phyloP scores from a whole-genome alignment of 768 basidiomycete genomes.

The Mycena chlorophos region DNA sequence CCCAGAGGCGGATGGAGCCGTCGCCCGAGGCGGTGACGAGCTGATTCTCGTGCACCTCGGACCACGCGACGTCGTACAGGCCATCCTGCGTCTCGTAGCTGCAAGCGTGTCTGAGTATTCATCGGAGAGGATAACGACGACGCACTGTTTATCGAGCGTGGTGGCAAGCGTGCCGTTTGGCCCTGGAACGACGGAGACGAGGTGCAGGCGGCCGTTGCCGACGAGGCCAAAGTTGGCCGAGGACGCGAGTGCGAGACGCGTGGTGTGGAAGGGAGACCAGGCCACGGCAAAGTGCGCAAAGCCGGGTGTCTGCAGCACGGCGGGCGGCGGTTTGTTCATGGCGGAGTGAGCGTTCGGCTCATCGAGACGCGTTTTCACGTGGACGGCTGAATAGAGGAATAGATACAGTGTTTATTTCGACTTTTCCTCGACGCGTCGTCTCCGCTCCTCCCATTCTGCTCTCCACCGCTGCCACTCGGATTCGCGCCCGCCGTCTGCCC shows the following conservation, averaged over 20 bases:
- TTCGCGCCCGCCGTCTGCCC: slow-evolving; percentile 77
- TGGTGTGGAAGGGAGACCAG: slow-evolving; percentile 85
- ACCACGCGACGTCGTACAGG: slow-evolving; percentile 91
- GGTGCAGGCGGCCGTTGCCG: slow-evolving; percentile 88
- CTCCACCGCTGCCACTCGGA: slow-evolving; percentile 71
- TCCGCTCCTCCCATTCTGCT: slow-evolving; percentile 49
- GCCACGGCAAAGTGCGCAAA: slow-evolving; percentile 81
- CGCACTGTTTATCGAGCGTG: slow-evolving; percentile 70
- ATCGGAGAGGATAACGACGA: slow-evolving; percentile 15
- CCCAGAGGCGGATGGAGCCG: slow-evolving; percentile 89
- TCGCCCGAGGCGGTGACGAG: slow-evolving; percentile 87
- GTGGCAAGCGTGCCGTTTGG: slow-evolving; percentile 46
- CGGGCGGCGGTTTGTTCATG: slow-evolving; percentile 38
- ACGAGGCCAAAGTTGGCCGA: slow-evolving; percentile 93
- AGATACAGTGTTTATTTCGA: not conserved
- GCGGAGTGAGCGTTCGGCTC: not conserved
- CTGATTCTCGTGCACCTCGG: slow-evolving; percentile 93
- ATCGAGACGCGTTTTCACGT: slow-evolving; percentile 13
- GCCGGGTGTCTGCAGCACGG: slow-evolving; percentile 68
- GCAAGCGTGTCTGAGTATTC: slow-evolving; percentile 27
- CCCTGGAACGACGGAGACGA: slow-evolving; percentile 53
- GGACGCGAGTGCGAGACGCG: slow-evolving; percentile 75
- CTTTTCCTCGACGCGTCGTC: not conserved
- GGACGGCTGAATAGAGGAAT: not conserved
- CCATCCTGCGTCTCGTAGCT: slow-evolving; percentile 92